These are phyloP conservation scores for Stemphylium beticola DNA, from an alignment of 2,329 filamentous ascomycete species.

Conservation along the genomic window DNA sequence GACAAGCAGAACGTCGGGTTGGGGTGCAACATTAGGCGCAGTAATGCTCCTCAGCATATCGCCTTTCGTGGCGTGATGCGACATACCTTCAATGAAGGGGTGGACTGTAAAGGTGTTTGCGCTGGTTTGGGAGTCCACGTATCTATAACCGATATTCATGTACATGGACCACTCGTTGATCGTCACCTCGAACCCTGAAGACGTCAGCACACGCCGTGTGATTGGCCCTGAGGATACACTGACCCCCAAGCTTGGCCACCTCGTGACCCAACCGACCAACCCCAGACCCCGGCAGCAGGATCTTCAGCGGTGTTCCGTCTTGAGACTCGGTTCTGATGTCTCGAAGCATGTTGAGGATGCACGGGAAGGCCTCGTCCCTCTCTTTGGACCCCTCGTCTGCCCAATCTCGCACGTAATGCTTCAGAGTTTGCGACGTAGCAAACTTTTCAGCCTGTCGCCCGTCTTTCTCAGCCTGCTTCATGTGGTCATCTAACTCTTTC, in stretches of 20 bases:
- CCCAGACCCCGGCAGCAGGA: conserved; percentile 61
- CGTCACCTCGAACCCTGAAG: conserved; percentile 58
- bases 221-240: conserved; percentile 14
- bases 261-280: conserved; percentile 61
- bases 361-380: conserved; percentile 50
- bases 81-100: conserved; percentile 64
- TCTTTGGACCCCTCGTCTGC: conserved; percentile 57
- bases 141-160: conserved; percentile 63
- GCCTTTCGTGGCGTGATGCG: conserved; percentile 58
- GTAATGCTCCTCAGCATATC: conserved; percentile 56
- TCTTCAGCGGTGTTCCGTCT: conserved; percentile 35
- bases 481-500: conserved; percentile 55
- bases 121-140: conserved; percentile 48
- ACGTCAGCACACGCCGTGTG: too few relatives aligned
- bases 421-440: conserved; percentile 60
- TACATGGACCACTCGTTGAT: conserved; percentile 65
- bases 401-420: conserved; percentile 66
- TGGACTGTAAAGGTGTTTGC: conserved; percentile 47
- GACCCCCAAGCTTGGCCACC: conserved; percentile 51
- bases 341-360: conserved; percentile 38
- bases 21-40: conserved; percentile 51
- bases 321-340: not conserved
- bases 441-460: conserved; percentile 52
- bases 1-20: conserved; percentile 54
- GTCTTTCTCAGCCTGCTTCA: conserved; percentile 48